Evolutionary conservation across 78 protist species (phyloP).

Genomic region (slime mould (Dictyostelium discoideum)): dicty_2.7 NC_007089.4:5926501-5927000

Average conservation of each 20-base stretch:
- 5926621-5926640: slow-evolving; percentile 30
- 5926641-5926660: slow-evolving; percentile 8
- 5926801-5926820: background rate
- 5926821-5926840: background rate
- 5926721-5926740: slow-evolving; percentile 6
- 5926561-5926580: background rate
- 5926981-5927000: background rate
- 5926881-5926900: background rate
- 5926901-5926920: slow-evolving; percentile 8
- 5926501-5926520: background rate
- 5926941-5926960: slow-evolving; percentile 67
- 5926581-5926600: background rate
- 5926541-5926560: background rate
- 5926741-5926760: background rate
- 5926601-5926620: background rate
- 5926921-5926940: slow-evolving; percentile 57
- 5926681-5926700: background rate
- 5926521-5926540: background rate
- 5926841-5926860: slow-evolving; percentile 20
- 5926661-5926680: background rate
- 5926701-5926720: slow-evolving; percentile 52
- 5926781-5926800: slow-evolving; percentile 58
- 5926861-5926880: slow-evolving; percentile 57
- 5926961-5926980: background rate
- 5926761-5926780: background rate